Evolutionary conservation across 257 asterid genomes (phyloP), one percentile per base, ranked within the genome.

Genomic region (Thymus mandschuricus): DNA sequence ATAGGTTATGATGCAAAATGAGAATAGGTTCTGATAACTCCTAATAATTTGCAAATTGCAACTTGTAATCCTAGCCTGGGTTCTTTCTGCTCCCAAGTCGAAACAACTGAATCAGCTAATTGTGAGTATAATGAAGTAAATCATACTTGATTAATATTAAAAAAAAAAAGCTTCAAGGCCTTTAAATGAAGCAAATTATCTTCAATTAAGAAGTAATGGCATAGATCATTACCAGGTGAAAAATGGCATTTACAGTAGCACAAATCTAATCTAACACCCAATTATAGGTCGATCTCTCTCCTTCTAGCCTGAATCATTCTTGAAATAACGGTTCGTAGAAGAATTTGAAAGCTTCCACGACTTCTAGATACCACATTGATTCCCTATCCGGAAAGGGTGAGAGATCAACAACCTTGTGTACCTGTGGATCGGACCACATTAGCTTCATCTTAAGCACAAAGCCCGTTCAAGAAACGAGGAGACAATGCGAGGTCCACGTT

Each of bases 331-430:
- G 89, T 70, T 80, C 82, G 74, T 94, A 94, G 80, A 89, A 94
- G 45, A 91, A 87, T 64, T 86, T 86, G 82, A 83, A 91, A 64
- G 84, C 95, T 85, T 94, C 98, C 59, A 89, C 64, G 59, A 91
- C 97, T 85, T 91, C 98, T 43, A 94, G 92, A 69, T 94, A 87
- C 98, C 98, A 94, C 97, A 87, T 89, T 29, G 97, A 75, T 82
- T 94, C 97, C 83, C 97, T 85, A 71, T 89, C 91, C 30, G 96
- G 96, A 76, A 73, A 81, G 13, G 73, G 73, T 3, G 97, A 91
- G 71, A 94, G 96, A 72, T 91, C 96, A 60, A 94, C 89, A 51
- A 91, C 80, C 80, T 94, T 94, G 89, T 94, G 98, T 64, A 91
- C 97, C 98, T 94, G 96, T 43, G 72, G 77, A 57, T 54, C 49